Base-by-base conservation (phyloP, 2,329 filamentous ascomycete genomes). In the Fusarium mangiferae region DNA sequence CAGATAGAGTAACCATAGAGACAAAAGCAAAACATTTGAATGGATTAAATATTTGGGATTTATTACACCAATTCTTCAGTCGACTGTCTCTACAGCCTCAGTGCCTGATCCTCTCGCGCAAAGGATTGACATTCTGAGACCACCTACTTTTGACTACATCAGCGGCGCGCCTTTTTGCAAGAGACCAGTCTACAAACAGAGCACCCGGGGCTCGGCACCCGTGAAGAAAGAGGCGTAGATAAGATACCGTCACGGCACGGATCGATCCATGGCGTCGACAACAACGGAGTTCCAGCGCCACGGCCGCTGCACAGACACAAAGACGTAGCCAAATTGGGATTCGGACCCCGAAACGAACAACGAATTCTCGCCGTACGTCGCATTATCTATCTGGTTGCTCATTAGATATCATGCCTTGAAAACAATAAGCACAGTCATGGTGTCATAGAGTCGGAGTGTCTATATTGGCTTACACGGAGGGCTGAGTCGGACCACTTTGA, bases 21-120 rank as follows among this genome's bases (percentile, higher is more conserved):
- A 49, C 11, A 8, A 26, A 36, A 36, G 10, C 1, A 22, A 1
- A 26, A 13, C 4, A 11, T 14, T 5, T 28, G 7, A 17, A 17
- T 2, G 17, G 5, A 26, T 4, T 9, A 22, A 10, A 24, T 1
- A 20, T 6, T 33, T 22, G 18, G n/a, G 26, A 42, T 0, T 18
- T 17, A 6, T 13, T 2, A 17, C 24, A 14, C 2, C 3, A 1
- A 13, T 9, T 10, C 4, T 5, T 3, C 4, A 36, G 11, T 8
- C 3, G 14, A 26, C 7, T 15, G n/a, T 28, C 24, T 6, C n/a
- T 35, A 0, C 3, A 35, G 6, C 18, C 6, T 12, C 41, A 11
- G 18, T 18, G 10, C 6, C 12, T 26, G 12, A 3, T 7, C 1
- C 17, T 33, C 24, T 7, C 18, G 7, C 6, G 18, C 4, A 15